Conservation (phyloP, 129 eudicot species). For the Flaveria sonorensis region DNA sequence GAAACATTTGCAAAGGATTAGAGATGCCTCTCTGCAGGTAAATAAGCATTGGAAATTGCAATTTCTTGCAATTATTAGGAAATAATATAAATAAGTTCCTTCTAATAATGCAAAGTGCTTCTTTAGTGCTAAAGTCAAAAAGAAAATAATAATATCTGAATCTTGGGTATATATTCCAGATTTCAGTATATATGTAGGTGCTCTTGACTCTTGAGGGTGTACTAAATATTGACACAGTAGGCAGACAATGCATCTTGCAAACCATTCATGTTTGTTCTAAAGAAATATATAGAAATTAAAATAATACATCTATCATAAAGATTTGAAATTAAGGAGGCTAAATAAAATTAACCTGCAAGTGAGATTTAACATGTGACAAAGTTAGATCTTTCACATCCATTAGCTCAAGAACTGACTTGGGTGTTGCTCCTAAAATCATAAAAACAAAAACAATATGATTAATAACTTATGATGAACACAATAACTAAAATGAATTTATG, state of each 20-base stretch:
- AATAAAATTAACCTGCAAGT: conserved; percentile 74
- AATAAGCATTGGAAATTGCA: conserved; percentile 41
- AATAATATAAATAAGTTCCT: conserved; percentile 24
- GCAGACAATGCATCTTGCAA: conserved; percentile 37
- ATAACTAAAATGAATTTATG: not conserved
- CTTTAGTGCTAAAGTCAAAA: conserved; percentile 42
- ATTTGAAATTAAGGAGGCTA: not conserved
- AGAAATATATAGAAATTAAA: not conserved
- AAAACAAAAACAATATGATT: not conserved
- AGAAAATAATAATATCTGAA: conserved; percentile 37
- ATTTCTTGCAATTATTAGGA: conserved; percentile 26
- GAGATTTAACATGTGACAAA: conserved; percentile 96
- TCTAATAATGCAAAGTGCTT: conserved; percentile 40
- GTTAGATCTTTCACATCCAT: conserved; percentile 99
- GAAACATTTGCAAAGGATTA: conserved; percentile 37
- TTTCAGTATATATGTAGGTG: conserved; percentile 31
- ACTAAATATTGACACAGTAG: conserved; percentile 32
- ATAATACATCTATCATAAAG: not conserved
- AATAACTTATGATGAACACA: not conserved
- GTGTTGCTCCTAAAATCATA: conserved; percentile 79
- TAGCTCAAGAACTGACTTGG: conserved; percentile 98
- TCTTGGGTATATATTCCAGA: conserved; percentile 32
- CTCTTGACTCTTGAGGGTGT: conserved; percentile 32
- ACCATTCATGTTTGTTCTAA: conserved; percentile 20
- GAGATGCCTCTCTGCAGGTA: conserved; percentile 36